Evolutionary conservation across 352 stramenopile species (phyloP), one percentile per base, ranked within the genome.

Genomic region (Pythium periplocum): DNA sequence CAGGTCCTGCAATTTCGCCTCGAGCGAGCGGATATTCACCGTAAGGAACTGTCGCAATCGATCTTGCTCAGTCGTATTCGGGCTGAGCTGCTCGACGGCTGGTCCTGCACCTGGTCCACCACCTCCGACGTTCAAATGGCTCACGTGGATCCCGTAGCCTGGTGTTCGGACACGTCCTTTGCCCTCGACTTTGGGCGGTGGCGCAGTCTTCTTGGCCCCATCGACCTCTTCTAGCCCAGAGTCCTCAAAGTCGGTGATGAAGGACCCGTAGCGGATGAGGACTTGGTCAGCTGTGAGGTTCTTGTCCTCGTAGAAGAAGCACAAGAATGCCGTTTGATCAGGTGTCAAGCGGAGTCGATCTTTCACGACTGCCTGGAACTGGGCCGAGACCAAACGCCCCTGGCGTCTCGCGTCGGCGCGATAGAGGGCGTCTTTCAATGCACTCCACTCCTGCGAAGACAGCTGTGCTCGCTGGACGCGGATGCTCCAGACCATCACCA

Each of bases 261-360:
- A 90, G 0, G 77, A 88, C 9, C 63, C 66, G 57, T 87, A 90
- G 30, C 80, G 77, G 36, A 90, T 85, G 38, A 81, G 64, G 34
- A 85, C 66, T 2, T 79, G 54, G 44, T 88, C 77, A 4, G 67
- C 66, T 45, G 75, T 67, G 34, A 86, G 46, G 40, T 74, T 83
- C 42, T 73, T 77, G 60, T 90, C 80, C 50, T 88, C 80, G 61
- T 90, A 90, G 48, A 90, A 90, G 50, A 85, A 83, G 33, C 73
- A 78, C 8, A 90, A 62, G 62, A 90, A 90, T 2, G 80, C 75
- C 1, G 65, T 67, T 55, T 90, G 80, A 26, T 83, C 75, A 17
- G 86, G 77, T 6, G 62, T 78, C n/a, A 90, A 57, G 11, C 59
- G 57, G 45, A 88, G 57, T 1, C 61, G 61, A 2, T 65, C 60